Conservation (phyloP, 2,329 filamentous ascomycete species). For the Fusarium sp. region DNA sequence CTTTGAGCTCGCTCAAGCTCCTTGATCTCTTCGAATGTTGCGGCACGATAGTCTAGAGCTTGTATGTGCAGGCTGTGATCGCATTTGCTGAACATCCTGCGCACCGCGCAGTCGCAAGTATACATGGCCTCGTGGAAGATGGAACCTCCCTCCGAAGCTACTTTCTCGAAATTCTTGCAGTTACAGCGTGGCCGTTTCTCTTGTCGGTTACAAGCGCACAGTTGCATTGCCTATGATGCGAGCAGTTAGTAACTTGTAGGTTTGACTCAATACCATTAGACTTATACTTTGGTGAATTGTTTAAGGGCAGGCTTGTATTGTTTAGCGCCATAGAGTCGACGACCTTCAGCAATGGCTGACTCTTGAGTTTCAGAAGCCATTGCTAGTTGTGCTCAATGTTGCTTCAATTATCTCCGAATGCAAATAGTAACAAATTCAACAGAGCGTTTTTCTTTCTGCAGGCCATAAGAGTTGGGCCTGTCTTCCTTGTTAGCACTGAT, state of each 20-base stretch:
- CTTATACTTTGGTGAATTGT: slow-evolving; percentile 54
- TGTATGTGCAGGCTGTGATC: slow-evolving; percentile 55
- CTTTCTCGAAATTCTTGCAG: slow-evolving; percentile 57
- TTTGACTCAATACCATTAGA: not conserved
- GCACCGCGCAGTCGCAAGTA: slow-evolving; percentile 55
- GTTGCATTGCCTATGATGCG: slow-evolving; percentile 54
- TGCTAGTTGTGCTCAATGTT: not conserved
- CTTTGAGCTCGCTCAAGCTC: slow-evolving; percentile 55
- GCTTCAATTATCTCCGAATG: not conserved
- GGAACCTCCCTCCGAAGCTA: slow-evolving; percentile 52
- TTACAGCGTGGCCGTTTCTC: slow-evolving; percentile 54
- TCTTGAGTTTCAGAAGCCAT: slow-evolving; percentile 47
- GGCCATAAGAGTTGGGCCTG: not conserved
- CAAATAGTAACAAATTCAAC: not conserved
- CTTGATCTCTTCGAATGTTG: slow-evolving; percentile 56
- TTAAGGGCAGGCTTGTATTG: slow-evolving; percentile 55
- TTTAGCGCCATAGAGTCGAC: slow-evolving; percentile 52
- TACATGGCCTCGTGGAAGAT: slow-evolving; percentile 60
- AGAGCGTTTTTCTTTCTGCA: not conserved
- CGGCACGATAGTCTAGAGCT: slow-evolving; percentile 58
- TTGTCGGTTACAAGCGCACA: slow-evolving; percentile 54
- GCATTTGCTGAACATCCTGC: slow-evolving; percentile 57
- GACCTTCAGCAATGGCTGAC: slow-evolving; percentile 52
- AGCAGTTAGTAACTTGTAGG: slow-evolving; percentile 3
- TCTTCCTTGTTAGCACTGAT: slow-evolving; percentile 5